These are phyloP conservation scores for Calonectria pauciramosa DNA, from an alignment of 2,329 filamentous ascomycete genomes.

Conservation along the genomic window DNA sequence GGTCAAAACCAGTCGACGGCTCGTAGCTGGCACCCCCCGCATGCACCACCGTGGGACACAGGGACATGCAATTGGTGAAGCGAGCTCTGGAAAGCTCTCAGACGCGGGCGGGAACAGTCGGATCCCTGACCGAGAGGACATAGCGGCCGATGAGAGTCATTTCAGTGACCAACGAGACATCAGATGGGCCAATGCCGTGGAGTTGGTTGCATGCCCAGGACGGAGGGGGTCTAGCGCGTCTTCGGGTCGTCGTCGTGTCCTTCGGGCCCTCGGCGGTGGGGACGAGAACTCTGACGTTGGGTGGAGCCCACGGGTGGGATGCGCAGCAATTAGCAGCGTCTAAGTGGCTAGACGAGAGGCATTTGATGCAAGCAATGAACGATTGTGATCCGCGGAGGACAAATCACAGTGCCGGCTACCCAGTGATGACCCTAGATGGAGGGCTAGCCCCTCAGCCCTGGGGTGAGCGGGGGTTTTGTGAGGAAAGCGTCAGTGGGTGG, in stretches of 20 bases:
- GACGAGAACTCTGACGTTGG: constrained; percentile 25
- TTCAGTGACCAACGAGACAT: constrained; percentile 36
- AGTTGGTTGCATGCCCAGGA: constrained; percentile 20
- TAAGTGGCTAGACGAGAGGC: constrained; percentile 29
- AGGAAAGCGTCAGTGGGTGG: constrained; percentile 19
- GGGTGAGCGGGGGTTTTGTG: constrained; percentile 25
- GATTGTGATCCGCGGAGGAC: constrained; percentile 28
- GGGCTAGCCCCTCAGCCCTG: constrained; percentile 22
- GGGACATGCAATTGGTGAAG: constrained; percentile 17
- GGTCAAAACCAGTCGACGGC: not conserved
- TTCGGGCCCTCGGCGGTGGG: constrained; percentile 47
- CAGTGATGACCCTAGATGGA: constrained; percentile 20
- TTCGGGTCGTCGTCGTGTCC: constrained; percentile 46
- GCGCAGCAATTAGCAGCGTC: constrained; percentile 21
- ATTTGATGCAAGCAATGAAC: constrained; percentile 33
- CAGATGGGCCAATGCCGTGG: constrained; percentile 37
- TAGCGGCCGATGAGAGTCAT: constrained; percentile 10
- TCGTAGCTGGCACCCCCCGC: constrained; percentile 10
- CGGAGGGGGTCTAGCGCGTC: constrained; percentile 35
- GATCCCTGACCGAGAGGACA: constrained; percentile 8
- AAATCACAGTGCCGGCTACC: constrained; percentile 33
- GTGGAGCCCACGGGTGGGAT: constrained; percentile 38
- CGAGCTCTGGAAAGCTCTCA: constrained; percentile 16
- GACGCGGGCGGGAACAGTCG: not conserved
- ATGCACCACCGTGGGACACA: constrained; percentile 20